Conservation (phyloP, 805 yeast genomes). For the Yarrowia keelungensis region DNA sequence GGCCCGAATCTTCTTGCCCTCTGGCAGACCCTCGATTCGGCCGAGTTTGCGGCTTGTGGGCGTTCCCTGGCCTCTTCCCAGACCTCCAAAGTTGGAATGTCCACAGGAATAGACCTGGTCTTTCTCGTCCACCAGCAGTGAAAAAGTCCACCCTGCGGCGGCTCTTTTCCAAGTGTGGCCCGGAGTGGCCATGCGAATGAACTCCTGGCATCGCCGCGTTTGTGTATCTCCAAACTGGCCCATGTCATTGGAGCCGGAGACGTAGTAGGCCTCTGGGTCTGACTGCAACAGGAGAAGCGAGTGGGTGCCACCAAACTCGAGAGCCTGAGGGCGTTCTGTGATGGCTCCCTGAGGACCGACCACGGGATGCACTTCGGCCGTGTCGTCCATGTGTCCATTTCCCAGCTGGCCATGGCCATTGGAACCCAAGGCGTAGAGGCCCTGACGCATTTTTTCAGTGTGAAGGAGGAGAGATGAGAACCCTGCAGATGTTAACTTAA, state of each 20-base stretch:
- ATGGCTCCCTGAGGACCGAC: conserved; percentile 33
- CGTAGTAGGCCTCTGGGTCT: conserved; percentile 51
- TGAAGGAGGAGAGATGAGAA: conserved; percentile 34
- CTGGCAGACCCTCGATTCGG: conserved; percentile 29
- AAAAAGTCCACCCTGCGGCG: conserved; percentile 83
- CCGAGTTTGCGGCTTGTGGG: conserved; percentile 29
- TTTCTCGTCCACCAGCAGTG: conserved; percentile 56
- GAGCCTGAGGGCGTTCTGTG: conserved; percentile 49
- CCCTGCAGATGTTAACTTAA: conserved; percentile 36
- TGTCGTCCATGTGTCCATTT: conserved; percentile 60
- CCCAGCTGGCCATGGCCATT: conserved; percentile 85
- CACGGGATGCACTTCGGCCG: conserved; percentile 46
- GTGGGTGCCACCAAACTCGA: conserved; percentile 86
- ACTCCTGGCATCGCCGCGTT: conserved; percentile 18
- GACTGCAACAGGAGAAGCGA: conserved; percentile 56
- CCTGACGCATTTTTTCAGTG: conserved; percentile 40
- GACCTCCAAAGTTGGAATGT: conserved; percentile 54
- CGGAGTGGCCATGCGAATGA: conserved; percentile 32
- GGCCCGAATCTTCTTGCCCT: conserved; percentile 39
- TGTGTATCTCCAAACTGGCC: conserved; percentile 62
- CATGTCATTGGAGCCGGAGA: conserved; percentile 63
- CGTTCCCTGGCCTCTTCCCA: conserved; percentile 70
- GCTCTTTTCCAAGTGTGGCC: conserved; percentile 55
- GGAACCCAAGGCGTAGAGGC: conserved; percentile 70
- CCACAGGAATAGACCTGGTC: conserved; percentile 64